A percentile compares a stretch with the other conserved stretches of the same genome.
Conservation (phyloP, 2,329 filamentous ascomycete genomes). For the Hymenoscyphus salicellus region DNA sequence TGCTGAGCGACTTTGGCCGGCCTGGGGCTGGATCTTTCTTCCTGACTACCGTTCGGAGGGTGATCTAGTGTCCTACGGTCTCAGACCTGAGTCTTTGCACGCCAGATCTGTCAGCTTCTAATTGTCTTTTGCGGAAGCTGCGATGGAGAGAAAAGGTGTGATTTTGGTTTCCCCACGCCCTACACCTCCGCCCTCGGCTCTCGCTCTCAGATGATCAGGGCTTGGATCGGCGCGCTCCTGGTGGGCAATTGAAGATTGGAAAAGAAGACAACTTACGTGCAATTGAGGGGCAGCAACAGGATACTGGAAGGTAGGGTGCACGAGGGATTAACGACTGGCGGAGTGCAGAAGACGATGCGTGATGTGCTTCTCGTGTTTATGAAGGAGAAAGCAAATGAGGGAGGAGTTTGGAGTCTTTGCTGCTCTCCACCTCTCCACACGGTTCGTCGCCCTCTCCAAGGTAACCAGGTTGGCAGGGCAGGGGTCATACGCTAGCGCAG, state of each 20-base stretch:
- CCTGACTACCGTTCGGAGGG: neutral
- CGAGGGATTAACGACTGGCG: neutral
- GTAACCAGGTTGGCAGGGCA: neutral
- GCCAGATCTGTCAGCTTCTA: neutral
- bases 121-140: neutral
- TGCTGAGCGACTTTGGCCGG: neutral
- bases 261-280: neutral
- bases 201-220: neutral
- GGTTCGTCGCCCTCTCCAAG: neutral
- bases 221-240: neutral
- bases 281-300: neutral
- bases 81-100: neutral
- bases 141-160: neutral
- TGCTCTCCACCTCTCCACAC: neutral
- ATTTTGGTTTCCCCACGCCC: neutral
- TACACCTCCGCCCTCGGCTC: too few species aligned
- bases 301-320: neutral
- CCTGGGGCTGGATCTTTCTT: neutral
- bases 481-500: neutral
- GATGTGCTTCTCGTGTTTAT: neutral
- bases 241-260: neutral
- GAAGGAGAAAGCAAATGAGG: slow-evolving; percentile 2
- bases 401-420: neutral
- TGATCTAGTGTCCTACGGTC: neutral
- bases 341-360: neutral